A percentile compares a stretch with the other conserved stretches of the same genome.
Evolutionary conservation across 352 stramenopile genomes (phyloP).

Genomic region (Globisporangium alternatum): DNA sequence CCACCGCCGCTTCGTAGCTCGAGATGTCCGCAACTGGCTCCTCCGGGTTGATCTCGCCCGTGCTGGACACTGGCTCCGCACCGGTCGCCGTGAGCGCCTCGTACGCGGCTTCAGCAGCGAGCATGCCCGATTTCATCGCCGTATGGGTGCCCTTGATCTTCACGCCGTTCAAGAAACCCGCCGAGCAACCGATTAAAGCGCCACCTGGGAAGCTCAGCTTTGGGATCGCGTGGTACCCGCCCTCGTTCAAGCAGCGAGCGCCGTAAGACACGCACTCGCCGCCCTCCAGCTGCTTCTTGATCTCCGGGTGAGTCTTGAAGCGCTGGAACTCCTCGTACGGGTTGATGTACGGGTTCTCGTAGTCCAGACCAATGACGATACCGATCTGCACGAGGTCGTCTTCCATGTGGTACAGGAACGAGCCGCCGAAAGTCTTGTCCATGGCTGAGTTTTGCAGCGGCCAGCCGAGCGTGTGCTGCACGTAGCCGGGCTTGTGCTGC

Average conservation of each 20-base stretch:
- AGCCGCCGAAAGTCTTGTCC: constrained; percentile 96
- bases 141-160: constrained; percentile 99
- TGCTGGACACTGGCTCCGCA: constrained; percentile 59
- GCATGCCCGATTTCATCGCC: constrained; percentile 98
- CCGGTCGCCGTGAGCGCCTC: constrained; percentile 69
- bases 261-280: constrained; percentile 98
- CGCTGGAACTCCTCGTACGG: constrained; percentile 99
- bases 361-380: constrained; percentile 98
- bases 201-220: constrained; percentile 98
- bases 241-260: constrained; percentile 92
- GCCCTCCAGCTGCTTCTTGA: constrained; percentile 93
- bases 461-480: constrained; percentile 99
- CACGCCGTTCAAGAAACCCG: constrained; percentile 98
- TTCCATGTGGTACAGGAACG: constrained; percentile 99
- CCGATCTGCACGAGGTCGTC: constrained; percentile 95
- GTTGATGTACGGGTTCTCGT: constrained; percentile 99
- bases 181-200: constrained; percentile 95
- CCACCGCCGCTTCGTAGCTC: constrained; percentile 86
- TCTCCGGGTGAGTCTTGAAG: constrained; percentile 97
- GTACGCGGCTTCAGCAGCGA: constrained; percentile 95
- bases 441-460: constrained; percentile 91
- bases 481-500: constrained; percentile 91
- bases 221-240: constrained; percentile 96
- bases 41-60: constrained; percentile 67
- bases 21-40: constrained; percentile 65